Percentiles rank a stretch among this genome's conserved stretches.
These are phyloP conservation scores for Myriosclerotinia scirpicola DNA, from an alignment of 2,329 filamentous ascomycete species.

Conservation along the genomic window DNA sequence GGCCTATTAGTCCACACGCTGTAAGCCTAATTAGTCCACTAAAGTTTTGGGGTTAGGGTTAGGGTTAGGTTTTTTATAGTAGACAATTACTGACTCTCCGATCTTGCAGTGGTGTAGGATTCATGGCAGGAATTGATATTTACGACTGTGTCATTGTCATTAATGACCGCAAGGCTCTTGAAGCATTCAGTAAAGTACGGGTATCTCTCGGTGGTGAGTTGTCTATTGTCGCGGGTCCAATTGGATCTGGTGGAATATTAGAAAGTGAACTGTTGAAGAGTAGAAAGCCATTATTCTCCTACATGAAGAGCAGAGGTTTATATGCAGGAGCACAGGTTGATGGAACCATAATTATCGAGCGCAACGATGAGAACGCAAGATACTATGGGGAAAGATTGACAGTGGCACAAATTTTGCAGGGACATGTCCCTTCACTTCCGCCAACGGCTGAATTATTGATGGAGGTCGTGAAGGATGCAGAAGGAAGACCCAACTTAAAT, in stretches of 20 bases:
- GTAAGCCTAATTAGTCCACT: no score
- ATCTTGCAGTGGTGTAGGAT: slow-evolving; percentile 63
- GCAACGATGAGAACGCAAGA: slow-evolving; percentile 77
- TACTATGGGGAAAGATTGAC: slow-evolving; percentile 71
- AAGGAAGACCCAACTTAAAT: slow-evolving; percentile 72
- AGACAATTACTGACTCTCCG: no score
- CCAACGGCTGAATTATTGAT: slow-evolving; percentile 43
- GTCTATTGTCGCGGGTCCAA: slow-evolving; percentile 72
- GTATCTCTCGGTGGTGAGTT: slow-evolving; percentile 82
- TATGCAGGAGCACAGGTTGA: slow-evolving; percentile 85
- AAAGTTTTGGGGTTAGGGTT: no score
- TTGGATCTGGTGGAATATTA: slow-evolving; percentile 64
- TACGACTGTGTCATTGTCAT: slow-evolving; percentile 95
- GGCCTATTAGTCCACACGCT: slow-evolving; percentile 89
- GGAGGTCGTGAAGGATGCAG: slow-evolving; percentile 82
- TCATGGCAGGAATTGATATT: slow-evolving; percentile 88
- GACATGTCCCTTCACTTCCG: slow-evolving; percentile 29
- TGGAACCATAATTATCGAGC: slow-evolving; percentile 79
- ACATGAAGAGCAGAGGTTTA: slow-evolving; percentile 83
- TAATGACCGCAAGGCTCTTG: slow-evolving; percentile 79
- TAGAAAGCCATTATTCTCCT: slow-evolving; percentile 72
- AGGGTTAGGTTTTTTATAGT: no score
- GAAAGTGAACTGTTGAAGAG: slow-evolving; percentile 47
- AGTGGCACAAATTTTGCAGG: slow-evolving; percentile 56
- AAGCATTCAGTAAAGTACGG: slow-evolving; percentile 77